Evolutionary conservation across 2,329 filamentous ascomycete genomes (phyloP), one percentile per base, ranked within the genome.

Genomic region (Aureobasidium sp.): DNA sequence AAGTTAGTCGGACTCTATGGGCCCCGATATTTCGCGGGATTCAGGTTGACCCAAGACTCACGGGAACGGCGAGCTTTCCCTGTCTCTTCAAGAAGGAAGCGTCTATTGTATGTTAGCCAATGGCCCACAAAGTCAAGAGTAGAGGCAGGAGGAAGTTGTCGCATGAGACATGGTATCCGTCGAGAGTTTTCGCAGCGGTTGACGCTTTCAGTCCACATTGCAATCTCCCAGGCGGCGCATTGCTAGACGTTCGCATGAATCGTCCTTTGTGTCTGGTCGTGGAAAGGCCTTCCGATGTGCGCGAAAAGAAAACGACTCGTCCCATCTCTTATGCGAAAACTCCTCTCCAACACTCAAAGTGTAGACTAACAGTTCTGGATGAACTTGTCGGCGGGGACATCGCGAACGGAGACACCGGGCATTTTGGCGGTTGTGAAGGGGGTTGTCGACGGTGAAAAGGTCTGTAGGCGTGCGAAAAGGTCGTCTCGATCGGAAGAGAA

Each of bases 61-160:
- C 51, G 37, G 90, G 90, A 75, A 93, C 90, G 76, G 89, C 88
- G 72, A 94, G 88, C 84, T 93, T 93, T 81, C 90, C 90, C 84
- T 94, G 90, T 75, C 90, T 87, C 88, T 94, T 94, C 85, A 95
- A 80, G 86, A 94, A 95, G 75, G 85, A 87, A 77, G 89, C 84
- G 78, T 58, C 55, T 58, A 26, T n/a, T 15, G 10, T 47, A n/a
- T 15, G 39, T 57, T n/a, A 58, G 55, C 42, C 17, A 2, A 29
- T 37, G 32, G 7, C 12, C 32, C n/a, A 57, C 8, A 36, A 41
- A 23, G 23, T 27, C 12, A 9, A 36, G 13, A 2, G 15, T 34
- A 15, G 39, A 23, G 13, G 20, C n/a, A 29, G 13, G 32, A 58
- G 55, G 15, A 20, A 48, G 55, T 32, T 26, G 41, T 42, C 34